Base-by-base conservation (phyloP, 306 rosid species). In the Mimosa bimucronata region DNA sequence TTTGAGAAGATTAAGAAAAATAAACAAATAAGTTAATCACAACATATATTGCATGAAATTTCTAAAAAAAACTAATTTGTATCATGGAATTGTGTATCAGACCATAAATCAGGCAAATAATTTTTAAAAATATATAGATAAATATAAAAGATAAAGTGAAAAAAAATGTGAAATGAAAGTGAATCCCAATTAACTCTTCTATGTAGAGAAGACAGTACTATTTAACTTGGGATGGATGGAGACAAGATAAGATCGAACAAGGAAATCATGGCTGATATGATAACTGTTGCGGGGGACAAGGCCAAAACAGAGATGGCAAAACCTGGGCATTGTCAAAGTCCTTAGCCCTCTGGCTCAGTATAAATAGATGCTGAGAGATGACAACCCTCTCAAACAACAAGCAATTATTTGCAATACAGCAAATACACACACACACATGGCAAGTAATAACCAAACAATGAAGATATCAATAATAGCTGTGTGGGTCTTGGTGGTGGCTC, bases 401-500 rank as follows among this genome's bases (percentile, higher is more conserved):
- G 38, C n/a, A 61, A 31, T 34, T 34, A 31, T 34, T 34, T 34
- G 5, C 38, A 34, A 2, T 34, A 34, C 50, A 45, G 50, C 50
- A 45, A 45, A 3, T 45, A 13, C 4, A 45, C 48, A 44, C 4
- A 45, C 48, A 44, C 13, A 44, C 13, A 44, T 9, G 13, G 3
- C 48, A 44, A 44, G 48, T 11, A 34, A 34, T 1, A 21, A 7
- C 12, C 45, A n/a, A 40, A 38, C 30, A 21, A 67, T 41, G 73
- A 68, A 79, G 52, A 34, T 31, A 13, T 70, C 66, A 45, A 6
- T 44, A 45, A 6, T 44, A 18, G 12, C 75, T 2, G 12, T 73
- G 19, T 37, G 38, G 4, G 26, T 78, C 65, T 40, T 83, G 62
- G 18, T 67, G 73, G 29, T 38, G 28, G 38, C 69, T 21, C 26